These are phyloP conservation scores for Puccinellia tenuiflora DNA, from an alignment of 176 grass and related monocot species.

Conservation along the genomic window DNA sequence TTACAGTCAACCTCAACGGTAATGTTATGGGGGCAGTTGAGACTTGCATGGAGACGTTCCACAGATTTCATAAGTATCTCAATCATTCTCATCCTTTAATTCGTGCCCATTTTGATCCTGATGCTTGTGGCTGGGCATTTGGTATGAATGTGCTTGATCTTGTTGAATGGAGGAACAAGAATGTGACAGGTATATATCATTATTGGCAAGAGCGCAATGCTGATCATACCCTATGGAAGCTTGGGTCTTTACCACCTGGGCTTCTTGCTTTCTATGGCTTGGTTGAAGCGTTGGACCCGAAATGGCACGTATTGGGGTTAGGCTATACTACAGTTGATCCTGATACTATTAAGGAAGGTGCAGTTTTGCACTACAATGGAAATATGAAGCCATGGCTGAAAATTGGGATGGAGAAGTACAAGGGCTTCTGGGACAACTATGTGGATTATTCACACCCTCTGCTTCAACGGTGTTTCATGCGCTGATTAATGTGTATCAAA, in stretches of 20 bases:
- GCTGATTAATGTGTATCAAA: slow-evolving; percentile 47
- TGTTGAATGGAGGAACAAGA: slow-evolving; percentile 81
- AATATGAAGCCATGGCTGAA: slow-evolving; percentile 99
- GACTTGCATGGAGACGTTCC: slow-evolving; percentile 99
- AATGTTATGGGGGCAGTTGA: slow-evolving; percentile 99
- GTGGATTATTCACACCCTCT: slow-evolving; percentile 93
- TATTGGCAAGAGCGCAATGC: slow-evolving; percentile 96
- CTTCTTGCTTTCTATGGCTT: slow-evolving; percentile 94
- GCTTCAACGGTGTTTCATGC: slow-evolving; percentile 80
- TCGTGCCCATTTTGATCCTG: slow-evolving; percentile 93
- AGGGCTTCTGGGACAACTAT: slow-evolving; percentile 90
- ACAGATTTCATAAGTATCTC: slow-evolving; percentile 98
- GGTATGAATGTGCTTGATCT: slow-evolving; percentile 98
- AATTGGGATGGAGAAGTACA: slow-evolving; percentile 99
- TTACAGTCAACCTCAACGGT: slow-evolving; percentile 75
- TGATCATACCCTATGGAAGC: slow-evolving; percentile 97
- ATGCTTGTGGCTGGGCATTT: slow-evolving; percentile 99
- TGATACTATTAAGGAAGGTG: slow-evolving; percentile 70
- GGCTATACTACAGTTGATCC: slow-evolving; percentile 88
- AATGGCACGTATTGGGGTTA: slow-evolving; percentile 94
- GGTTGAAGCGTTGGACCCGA: slow-evolving; percentile 76
- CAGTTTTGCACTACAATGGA: slow-evolving; percentile 98
- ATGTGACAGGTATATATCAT: slow-evolving; percentile 99
- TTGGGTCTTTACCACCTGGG: slow-evolving; percentile 90
- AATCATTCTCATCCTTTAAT: slow-evolving; percentile 96